A percentile compares a stretch with the other conserved stretches of the same genome.
Conservation (phyloP, 1,139 yeast genomes). For the Candida sanyaensis region DNA sequence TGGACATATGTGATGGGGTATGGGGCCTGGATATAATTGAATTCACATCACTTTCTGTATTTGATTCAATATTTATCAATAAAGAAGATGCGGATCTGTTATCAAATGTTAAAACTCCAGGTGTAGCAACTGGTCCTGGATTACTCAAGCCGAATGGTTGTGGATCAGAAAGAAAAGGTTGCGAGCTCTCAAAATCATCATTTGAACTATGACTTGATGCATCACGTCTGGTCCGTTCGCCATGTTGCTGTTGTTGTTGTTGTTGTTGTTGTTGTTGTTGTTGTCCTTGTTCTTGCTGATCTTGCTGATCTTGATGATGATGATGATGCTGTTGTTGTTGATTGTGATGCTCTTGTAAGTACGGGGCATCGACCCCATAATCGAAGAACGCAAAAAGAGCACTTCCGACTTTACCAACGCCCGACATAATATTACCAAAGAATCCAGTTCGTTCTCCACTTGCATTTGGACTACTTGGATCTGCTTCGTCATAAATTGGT, state of each 20-base stretch:
- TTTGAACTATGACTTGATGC: not conserved
- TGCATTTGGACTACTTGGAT: conserved; percentile 17
- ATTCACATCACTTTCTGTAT: not conserved
- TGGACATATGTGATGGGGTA: conserved; percentile 1
- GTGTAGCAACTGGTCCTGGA: conserved; percentile 14
- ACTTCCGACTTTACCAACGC: conserved; percentile 21
- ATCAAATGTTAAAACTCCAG: conserved; percentile 22
- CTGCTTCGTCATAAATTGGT: conserved; percentile 43
- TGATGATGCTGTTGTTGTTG: conserved; percentile 1
- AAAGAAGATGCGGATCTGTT: conserved; percentile 19
- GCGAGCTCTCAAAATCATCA: not conserved
- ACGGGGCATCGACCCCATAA: conserved; percentile 32
- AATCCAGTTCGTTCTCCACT: conserved; percentile 16
- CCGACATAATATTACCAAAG: conserved; percentile 17
- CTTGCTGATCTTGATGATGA: not conserved
- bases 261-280: conserved; percentile 1
- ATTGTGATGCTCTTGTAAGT: not conserved
- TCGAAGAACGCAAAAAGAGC: conserved; percentile 47
- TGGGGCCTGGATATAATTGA: not conserved
- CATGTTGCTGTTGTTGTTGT: not conserved
- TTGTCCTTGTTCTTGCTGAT: not conserved
- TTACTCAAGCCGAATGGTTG: conserved; percentile 4
- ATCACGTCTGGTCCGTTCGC: not conserved
- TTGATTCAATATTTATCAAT: conserved; percentile 19
- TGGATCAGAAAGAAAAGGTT: not conserved